Percentiles rank a stretch among this genome's conserved stretches.
Evolutionary conservation across 768 basidiomycete genomes (phyloP).

Genomic region (Mycena leptocephala): DNA sequence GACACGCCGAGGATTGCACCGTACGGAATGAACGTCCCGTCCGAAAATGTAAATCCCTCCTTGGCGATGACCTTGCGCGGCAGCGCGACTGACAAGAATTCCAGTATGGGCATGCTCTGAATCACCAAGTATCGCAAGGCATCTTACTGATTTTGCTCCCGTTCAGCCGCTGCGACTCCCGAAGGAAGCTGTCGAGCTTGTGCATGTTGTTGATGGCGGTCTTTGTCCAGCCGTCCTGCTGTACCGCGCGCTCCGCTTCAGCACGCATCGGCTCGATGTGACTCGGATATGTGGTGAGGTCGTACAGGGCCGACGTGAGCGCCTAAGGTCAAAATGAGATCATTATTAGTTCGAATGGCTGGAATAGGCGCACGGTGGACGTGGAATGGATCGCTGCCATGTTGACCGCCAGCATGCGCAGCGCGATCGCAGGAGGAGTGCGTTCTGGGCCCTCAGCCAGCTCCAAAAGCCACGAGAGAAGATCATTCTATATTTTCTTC

Average conservation of each 20-base stretch:
- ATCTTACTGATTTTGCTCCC: not conserved
- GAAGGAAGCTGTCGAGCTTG: slow-evolving; percentile 36
- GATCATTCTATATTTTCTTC: not conserved
- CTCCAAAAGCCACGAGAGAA: not conserved
- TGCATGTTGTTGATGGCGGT: slow-evolving; percentile 47
- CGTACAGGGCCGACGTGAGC: slow-evolving; percentile 36
- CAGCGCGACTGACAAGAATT: slow-evolving; percentile 44
- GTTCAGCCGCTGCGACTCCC: slow-evolving; percentile 47
- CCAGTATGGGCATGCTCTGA: no score
- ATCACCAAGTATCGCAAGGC: not conserved
- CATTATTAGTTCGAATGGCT: not conserved
- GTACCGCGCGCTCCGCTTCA: slow-evolving; percentile 43
- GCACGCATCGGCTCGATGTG: slow-evolving; percentile 41
- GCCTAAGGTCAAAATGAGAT: not conserved
- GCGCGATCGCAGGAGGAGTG: slow-evolving; percentile 34
- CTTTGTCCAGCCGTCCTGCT: slow-evolving; percentile 52
- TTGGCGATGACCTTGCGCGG: slow-evolving; percentile 44
- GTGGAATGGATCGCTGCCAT: not conserved
- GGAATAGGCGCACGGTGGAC: not conserved
- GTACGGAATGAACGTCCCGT: slow-evolving; percentile 53
- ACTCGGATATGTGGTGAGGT: slow-evolving; percentile 38
- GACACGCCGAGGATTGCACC: slow-evolving; percentile 35
- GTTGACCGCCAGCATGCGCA: not conserved
- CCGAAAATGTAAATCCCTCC: slow-evolving; percentile 52
- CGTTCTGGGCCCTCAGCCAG: slow-evolving; percentile 39